phyloP scores from a whole-genome alignment of 2,329 filamentous ascomycete species.

The Massarina eburnea region DNA sequence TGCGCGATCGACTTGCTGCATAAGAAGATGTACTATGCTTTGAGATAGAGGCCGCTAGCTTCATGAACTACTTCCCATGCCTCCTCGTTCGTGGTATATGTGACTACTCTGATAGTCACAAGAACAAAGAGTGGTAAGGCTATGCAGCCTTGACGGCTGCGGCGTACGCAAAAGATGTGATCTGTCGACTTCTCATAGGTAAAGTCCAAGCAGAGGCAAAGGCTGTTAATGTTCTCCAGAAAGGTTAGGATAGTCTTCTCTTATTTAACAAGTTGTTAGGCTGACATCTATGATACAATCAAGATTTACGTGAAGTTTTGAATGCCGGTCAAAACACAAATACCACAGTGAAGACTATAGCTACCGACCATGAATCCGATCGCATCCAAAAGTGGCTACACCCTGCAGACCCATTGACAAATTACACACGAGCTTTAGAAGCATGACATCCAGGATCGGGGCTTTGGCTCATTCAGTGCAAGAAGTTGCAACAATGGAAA shows the following conservation, averaged over 20 bases:
- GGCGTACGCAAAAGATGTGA: conserved; percentile 17
- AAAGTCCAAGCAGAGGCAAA: conserved; percentile 2
- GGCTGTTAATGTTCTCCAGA: not conserved
- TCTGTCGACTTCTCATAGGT: too few species aligned
- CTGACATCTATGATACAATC: not conserved
- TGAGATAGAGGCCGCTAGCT: conserved; percentile 14
- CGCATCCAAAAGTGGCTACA: too few species aligned
- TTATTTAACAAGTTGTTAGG: not conserved
- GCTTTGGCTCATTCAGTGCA: too few species aligned
- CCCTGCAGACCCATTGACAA: too few species aligned
- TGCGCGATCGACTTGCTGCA: not conserved
- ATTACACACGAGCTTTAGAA: too few species aligned
- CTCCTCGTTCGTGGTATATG: conserved; percentile 20
- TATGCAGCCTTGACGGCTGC: conserved; percentile 16
- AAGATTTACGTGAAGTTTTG: not conserved
- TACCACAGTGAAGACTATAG: too few species aligned
- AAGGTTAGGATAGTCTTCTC: conserved; percentile 11
- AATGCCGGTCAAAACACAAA: not conserved
- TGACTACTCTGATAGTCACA: conserved; percentile 21
- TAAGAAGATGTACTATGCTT: conserved; percentile 17
- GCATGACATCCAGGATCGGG: too few species aligned
- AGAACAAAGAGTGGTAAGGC: conserved; percentile 18
- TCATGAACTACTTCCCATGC: conserved; percentile 23
- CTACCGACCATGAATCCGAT: too few species aligned
- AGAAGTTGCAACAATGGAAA: too few species aligned